phyloP scores from a whole-genome alignment of 768 basidiomycete species.

The Naganishia onofrii region DNA sequence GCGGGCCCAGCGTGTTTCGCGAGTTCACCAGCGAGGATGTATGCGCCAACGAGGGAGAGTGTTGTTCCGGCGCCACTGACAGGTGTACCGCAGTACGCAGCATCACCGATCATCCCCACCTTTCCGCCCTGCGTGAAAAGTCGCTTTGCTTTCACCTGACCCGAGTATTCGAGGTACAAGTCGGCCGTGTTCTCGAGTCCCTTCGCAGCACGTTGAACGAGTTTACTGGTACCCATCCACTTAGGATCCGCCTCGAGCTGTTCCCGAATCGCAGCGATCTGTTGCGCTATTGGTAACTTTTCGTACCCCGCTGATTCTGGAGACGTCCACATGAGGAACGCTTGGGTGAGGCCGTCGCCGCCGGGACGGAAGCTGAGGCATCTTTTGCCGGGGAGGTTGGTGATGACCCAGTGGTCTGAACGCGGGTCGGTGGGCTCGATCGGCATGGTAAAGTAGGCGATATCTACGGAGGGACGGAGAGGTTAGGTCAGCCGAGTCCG shows the following conservation, averaged over 20 bases:
- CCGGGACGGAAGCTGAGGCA: slow-evolving; percentile 10
- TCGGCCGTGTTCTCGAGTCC: neutral
- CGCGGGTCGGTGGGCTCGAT: neutral
- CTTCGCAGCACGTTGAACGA: slow-evolving; percentile 1
- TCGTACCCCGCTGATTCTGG: neutral
- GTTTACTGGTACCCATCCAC: neutral
- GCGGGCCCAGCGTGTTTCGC: slow-evolving; percentile 26
- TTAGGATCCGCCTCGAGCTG: neutral
- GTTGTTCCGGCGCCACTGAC: slow-evolving; percentile 43
- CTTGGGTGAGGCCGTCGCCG: neutral
- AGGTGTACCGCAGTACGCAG: slow-evolving; percentile 38
- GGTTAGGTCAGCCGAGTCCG: no score
- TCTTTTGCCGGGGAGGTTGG: slow-evolving; percentile 1
- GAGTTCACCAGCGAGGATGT: slow-evolving; percentile 42
- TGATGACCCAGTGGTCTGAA: neutral
- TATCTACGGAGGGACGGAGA: neutral
- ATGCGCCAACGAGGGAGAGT: slow-evolving; percentile 37
- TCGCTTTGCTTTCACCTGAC: neutral
- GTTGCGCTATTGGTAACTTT: neutral
- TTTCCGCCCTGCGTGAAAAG: neutral
- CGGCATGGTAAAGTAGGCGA: slow-evolving; percentile 10
- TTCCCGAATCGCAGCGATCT: neutral
- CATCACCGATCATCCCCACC: slow-evolving; percentile 37
- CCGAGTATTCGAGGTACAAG: neutral
- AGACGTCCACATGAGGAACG: neutral